Evolutionary conservation across 345 rosid species (phyloP).

Genomic region (Zanthoxylum bungeanum): DNA sequence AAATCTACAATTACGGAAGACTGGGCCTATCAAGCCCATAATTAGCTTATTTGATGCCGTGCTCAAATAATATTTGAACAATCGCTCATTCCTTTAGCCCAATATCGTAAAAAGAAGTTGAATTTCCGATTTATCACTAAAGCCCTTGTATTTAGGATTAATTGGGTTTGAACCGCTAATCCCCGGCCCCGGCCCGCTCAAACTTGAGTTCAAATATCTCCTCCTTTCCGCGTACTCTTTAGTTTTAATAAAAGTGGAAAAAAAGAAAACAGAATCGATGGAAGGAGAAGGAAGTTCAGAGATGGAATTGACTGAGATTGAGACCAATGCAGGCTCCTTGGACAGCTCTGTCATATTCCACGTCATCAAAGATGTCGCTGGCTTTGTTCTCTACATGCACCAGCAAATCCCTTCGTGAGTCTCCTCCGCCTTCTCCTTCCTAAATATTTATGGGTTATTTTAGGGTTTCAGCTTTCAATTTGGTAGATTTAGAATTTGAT

Average conservation of each 20-base stretch:
- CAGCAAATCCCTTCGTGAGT: conserved; percentile 92
- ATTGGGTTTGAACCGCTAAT: background rate
- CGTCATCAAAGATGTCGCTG: conserved; percentile 57
- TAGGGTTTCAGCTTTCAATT: background rate
- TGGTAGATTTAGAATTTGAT: background rate
- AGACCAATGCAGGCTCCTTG: conserved; percentile 41
- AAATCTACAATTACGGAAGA: too few relatives aligned
- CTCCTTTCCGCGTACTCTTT: background rate
- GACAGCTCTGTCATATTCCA: conserved; percentile 54
- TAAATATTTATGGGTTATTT: background rate
- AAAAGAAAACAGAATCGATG: conserved; percentile 16
- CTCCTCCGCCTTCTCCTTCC: background rate
- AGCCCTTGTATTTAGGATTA: background rate
- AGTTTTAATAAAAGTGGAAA: too few relatives aligned
- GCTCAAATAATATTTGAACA: too few relatives aligned
- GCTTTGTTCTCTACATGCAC: conserved; percentile 89
- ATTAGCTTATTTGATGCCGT: too few relatives aligned
- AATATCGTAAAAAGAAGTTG: background rate
- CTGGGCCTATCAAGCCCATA: too few relatives aligned
- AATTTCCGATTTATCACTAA: background rate
- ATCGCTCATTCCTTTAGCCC: background rate
- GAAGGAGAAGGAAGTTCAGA: conserved; percentile 42
- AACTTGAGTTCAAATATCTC: conserved; percentile 1
- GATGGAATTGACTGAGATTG: conserved; percentile 42
- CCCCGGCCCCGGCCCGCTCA: conserved; percentile 3